Evolutionary conservation across 2,329 filamentous ascomycete genomes (phyloP).

Genomic region (Pseudogymnoascus sp.): DNA sequence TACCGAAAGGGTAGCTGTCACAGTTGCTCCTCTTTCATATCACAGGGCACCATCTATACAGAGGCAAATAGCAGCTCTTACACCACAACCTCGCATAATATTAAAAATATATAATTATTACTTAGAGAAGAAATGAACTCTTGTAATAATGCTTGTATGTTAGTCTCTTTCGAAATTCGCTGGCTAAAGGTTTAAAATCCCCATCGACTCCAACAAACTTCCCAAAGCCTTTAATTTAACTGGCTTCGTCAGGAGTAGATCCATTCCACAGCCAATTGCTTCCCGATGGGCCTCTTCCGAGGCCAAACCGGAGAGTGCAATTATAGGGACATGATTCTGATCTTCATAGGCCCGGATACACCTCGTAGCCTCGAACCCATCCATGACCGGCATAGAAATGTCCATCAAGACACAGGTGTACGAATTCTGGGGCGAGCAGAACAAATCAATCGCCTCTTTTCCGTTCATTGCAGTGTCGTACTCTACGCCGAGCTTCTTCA

Average conservation of each 20-base stretch:
- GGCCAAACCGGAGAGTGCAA: constrained; percentile 45
- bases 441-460: constrained; percentile 35
- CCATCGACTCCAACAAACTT: constrained; percentile 16
- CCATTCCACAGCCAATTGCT: constrained; percentile 44
- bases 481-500: constrained; percentile 26
- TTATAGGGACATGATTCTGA: constrained; percentile 36
- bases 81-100: no score
- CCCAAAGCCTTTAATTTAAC: constrained; percentile 26
- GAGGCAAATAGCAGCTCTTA: no score
- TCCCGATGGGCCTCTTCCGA: constrained; percentile 41
- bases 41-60: no score
- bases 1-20: no score
- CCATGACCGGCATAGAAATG: constrained; percentile 47
- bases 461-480: constrained; percentile 36
- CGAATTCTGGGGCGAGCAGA: not conserved
- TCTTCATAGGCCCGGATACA: constrained; percentile 40
- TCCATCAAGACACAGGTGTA: constrained; percentile 31
- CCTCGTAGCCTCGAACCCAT: constrained; percentile 39
- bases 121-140: no score
- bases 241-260: constrained; percentile 47
- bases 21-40: no score
- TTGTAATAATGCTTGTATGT: no score
- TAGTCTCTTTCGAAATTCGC: not conserved
- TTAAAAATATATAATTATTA: no score
- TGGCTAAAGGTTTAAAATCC: not conserved